phyloP scores from a whole-genome alignment of 352 stramenopile species.

The Thalassiosira livingstoniorum region DNA sequence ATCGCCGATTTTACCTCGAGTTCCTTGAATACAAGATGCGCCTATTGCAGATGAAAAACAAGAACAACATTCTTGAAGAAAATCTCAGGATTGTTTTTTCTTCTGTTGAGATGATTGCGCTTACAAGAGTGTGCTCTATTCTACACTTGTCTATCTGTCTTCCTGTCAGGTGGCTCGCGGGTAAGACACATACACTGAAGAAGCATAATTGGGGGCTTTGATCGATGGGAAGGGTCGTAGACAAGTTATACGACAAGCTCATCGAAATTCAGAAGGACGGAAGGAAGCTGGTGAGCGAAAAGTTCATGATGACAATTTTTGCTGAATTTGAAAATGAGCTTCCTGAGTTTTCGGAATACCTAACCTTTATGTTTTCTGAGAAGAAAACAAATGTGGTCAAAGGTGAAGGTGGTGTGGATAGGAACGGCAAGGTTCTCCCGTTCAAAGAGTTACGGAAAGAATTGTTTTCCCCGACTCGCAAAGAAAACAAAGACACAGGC shows the following conservation, averaged over 20 bases:
- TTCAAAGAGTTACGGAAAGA: constrained; percentile 1
- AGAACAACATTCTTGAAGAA: constrained; percentile 13
- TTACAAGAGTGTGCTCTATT: constrained; percentile 1
- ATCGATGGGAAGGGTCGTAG: neutral
- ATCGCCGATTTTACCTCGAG: constrained; percentile 11
- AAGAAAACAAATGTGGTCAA: neutral
- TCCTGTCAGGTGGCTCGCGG: neutral
- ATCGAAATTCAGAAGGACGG: neutral
- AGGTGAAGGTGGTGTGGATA: neutral
- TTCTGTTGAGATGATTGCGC: constrained; percentile 16
- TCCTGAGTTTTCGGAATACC: neutral
- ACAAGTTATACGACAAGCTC: neutral
- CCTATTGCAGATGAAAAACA: neutral
- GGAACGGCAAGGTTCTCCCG: constrained; percentile 2
- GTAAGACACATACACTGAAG: neutral
- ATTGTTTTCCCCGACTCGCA: constrained; percentile 2
- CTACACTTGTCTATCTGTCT: neutral
- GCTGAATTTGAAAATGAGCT: neutral
- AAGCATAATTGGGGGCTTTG: neutral
- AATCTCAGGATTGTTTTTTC: constrained; percentile 23
- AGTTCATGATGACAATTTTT: neutral
- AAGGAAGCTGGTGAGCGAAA: neutral
- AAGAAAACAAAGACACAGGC: neutral
- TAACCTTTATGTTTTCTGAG: neutral
- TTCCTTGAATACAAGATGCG: constrained; percentile 4